phyloP scores from a whole-genome alignment of 2,329 filamentous ascomycete species.

The Botrytis sinoallii region DNA sequence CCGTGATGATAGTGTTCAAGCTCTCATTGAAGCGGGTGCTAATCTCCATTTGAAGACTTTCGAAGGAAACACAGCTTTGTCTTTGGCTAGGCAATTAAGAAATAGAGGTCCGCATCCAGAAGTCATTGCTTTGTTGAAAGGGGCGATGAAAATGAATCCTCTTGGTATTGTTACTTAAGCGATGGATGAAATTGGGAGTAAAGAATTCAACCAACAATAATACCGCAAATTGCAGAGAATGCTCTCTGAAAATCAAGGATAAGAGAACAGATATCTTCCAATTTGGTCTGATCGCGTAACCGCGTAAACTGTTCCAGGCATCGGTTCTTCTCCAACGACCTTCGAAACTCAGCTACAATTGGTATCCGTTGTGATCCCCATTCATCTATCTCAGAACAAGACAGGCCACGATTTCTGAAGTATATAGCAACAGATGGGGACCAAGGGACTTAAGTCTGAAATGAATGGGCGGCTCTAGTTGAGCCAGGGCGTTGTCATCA shows the following conservation, averaged over 20 bases:
- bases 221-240: neutral
- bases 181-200: neutral
- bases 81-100: neutral
- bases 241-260: neutral
- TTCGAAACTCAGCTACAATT: neutral
- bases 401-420: neutral
- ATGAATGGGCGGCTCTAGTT: too few relatives aligned
- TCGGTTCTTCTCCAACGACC: neutral
- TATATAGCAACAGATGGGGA: neutral
- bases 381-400: neutral
- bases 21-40: neutral
- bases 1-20: neutral
- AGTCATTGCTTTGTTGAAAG: neutral
- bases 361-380: neutral
- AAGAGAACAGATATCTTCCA: neutral
- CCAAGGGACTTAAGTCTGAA: neutral
- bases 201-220: neutral
- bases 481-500: neutral
- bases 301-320: accelerated
- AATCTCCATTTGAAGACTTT: neutral
- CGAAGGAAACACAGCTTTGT: neutral
- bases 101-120: neutral
- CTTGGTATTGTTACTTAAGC: neutral
- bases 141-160: neutral
- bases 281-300: neutral